Evolutionary conservation across 2,329 filamentous ascomycete species (phyloP).

Genomic region (Colletotrichum phormii): DNA sequence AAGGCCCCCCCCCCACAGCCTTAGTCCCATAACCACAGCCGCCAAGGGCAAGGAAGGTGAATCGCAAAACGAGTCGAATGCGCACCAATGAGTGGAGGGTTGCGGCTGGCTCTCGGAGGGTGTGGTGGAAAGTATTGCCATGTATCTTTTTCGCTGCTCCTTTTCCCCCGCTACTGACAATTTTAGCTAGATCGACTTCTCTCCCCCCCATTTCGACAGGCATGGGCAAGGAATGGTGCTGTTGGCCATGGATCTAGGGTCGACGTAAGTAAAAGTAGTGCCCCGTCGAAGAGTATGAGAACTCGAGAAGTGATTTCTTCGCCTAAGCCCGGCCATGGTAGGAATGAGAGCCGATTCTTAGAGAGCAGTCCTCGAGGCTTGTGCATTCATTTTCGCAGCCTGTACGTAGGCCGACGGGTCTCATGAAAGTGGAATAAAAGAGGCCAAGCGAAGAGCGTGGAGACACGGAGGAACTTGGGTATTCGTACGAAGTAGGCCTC

Average conservation of each 20-base stretch:
- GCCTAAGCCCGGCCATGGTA: slow-evolving; percentile 11
- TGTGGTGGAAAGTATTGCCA: slow-evolving; percentile 19
- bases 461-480: background rate
- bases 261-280: background rate
- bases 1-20: slow-evolving; percentile 23
- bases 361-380: background rate
- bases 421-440: background rate
- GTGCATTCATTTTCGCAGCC: background rate
- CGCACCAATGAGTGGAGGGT: slow-evolving; percentile 33
- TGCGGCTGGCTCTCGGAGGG: slow-evolving; percentile 18
- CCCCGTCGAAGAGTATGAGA: background rate
- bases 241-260: slow-evolving; percentile 30
- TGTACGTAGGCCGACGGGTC: background rate
- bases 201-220: slow-evolving; percentile 14
- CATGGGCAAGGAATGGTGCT: slow-evolving; percentile 24
- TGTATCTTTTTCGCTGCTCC: slow-evolving; percentile 4
- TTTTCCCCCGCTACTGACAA: background rate
- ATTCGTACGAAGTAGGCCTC: too few species aligned
- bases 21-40: slow-evolving; percentile 9
- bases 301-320: background rate
- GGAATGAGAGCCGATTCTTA: slow-evolving; percentile 5
- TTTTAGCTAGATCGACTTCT: slow-evolving; percentile 10
- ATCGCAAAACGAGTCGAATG: slow-evolving; percentile 30
- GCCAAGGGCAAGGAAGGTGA: slow-evolving; percentile 32
- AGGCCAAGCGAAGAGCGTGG: slow-evolving; percentile 10